These are phyloP conservation scores for Colletotrichum paranaense DNA, from an alignment of 2,329 filamentous ascomycete species.

Conservation along the genomic window DNA sequence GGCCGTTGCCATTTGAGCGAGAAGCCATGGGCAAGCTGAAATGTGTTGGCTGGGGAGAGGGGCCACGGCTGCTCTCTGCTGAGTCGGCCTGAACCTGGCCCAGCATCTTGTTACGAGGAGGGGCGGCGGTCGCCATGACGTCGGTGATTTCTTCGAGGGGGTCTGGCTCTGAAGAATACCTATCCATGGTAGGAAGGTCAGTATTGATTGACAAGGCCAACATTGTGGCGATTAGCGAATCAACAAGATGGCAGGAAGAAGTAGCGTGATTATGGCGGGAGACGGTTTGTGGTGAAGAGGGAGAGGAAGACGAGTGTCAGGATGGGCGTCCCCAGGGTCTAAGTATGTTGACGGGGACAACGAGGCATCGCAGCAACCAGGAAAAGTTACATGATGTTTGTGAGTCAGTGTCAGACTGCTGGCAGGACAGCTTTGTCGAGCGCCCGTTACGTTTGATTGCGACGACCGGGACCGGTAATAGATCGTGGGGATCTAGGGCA, in stretches of 20 bases:
- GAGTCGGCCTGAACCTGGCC: constrained; percentile 54
- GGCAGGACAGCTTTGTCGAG: constrained; percentile 15
- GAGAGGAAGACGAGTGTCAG: not conserved
- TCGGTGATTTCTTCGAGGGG: constrained; percentile 45
- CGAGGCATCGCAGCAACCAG: constrained; percentile 31
- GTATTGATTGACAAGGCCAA: constrained; percentile 51
- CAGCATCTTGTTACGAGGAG: constrained; percentile 54
- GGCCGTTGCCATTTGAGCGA: constrained; percentile 67
- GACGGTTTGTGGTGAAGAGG: not conserved
- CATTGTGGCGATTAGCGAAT: constrained; percentile 43
- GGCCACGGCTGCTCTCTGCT: constrained; percentile 66
- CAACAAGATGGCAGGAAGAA: not conserved
- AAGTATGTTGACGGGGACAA: constrained; percentile 21
- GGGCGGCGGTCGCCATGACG: constrained; percentile 47
- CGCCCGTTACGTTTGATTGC: constrained; percentile 12
- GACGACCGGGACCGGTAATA: constrained; percentile 18
- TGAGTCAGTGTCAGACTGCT: constrained; percentile 31
- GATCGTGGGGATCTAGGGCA: constrained; percentile 16
- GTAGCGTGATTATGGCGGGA: not conserved
- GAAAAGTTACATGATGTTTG: constrained; percentile 32
- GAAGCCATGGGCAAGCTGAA: constrained; percentile 74
- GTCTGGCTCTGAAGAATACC: constrained; percentile 53
- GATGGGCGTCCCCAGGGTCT: constrained; percentile 22
- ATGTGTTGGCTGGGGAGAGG: constrained; percentile 90
- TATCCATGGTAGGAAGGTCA: constrained; percentile 53